Evolutionary conservation across 371 early-diverging fungal species (phyloP).

Genomic region (Mortierella sp.): DNA sequence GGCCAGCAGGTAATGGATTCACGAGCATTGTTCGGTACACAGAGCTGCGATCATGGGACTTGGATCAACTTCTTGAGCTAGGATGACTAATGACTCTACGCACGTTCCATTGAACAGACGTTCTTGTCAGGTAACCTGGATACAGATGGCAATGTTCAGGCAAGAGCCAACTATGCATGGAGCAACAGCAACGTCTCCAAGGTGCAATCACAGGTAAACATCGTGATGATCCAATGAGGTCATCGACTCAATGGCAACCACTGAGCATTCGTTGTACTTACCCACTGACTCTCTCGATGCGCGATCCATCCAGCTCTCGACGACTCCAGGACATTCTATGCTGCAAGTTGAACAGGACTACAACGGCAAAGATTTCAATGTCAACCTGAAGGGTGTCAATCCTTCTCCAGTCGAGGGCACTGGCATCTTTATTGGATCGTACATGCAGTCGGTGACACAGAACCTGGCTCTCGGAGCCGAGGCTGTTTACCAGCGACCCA

Average conservation of each 20-base stretch:
- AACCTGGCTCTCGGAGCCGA: constrained; percentile 90
- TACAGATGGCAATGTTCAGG: constrained; percentile 83
- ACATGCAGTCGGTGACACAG: constrained; percentile 91
- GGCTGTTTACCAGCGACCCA: constrained; percentile 86
- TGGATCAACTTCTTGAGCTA: too few relatives aligned
- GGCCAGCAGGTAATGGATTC: constrained; percentile 54
- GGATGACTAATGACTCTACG: too few relatives aligned
- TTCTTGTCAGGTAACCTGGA: constrained; percentile 94
- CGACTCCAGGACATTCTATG: constrained; percentile 87
- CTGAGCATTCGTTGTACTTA: not conserved
- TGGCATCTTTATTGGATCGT: constrained; percentile 88
- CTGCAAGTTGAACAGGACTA: constrained; percentile 92
- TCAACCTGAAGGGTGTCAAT: constrained; percentile 94
- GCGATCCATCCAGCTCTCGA: constrained; percentile 60
- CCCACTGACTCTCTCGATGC: too few relatives aligned
- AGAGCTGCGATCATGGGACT: not conserved
- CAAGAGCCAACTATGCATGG: constrained; percentile 77
- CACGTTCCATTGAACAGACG: too few relatives aligned
- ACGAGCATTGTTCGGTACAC: not conserved
- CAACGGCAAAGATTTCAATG: constrained; percentile 85
- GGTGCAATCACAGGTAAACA: constrained; percentile 79
- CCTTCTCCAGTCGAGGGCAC: constrained; percentile 91
- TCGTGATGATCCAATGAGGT: constrained; percentile 1
- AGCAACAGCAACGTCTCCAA: constrained; percentile 72
- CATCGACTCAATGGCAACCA: not conserved